Percentiles rank a stretch among this genome's conserved stretches.
Conservation (phyloP, 1,139 yeast species). For the Yamadazyma atmosphaerica region DNA sequence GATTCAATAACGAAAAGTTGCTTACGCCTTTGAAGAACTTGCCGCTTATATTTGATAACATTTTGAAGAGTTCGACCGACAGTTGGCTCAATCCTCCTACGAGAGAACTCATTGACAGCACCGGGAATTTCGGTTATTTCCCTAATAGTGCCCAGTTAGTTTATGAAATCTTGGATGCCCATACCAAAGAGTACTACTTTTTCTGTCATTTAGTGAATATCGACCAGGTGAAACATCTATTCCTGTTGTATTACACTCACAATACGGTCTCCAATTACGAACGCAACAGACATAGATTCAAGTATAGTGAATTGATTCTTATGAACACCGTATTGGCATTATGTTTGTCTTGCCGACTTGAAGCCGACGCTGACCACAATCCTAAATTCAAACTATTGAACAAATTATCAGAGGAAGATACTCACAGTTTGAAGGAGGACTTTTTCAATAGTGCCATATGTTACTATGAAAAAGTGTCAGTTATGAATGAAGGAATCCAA, state of each 20-base stretch:
- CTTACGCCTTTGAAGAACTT: slow-evolving; percentile 33
- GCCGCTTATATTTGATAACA: slow-evolving; percentile 27
- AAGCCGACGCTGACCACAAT: too few species aligned
- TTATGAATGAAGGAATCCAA: slow-evolving; percentile 50
- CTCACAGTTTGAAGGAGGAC: slow-evolving; percentile 22
- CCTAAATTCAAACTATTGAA: slow-evolving; percentile 8
- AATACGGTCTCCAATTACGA: slow-evolving; percentile 1
- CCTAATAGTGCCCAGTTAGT: slow-evolving; percentile 27
- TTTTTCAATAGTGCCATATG: slow-evolving; percentile 38
- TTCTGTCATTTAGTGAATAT: slow-evolving; percentile 17
- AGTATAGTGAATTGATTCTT: slow-evolving; percentile 30
- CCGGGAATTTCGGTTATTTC: slow-evolving; percentile 28
- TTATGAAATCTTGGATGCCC: slow-evolving; percentile 26
- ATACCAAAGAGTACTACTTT: slow-evolving; percentile 18
- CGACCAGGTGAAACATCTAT: slow-evolving; percentile 19
- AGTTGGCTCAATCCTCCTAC: slow-evolving; percentile 37
- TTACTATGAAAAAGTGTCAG: slow-evolving; percentile 48
- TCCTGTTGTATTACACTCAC: slow-evolving; percentile 22
- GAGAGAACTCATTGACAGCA: slow-evolving; percentile 19
- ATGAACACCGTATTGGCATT: slow-evolving; percentile 29
- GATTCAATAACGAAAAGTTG: slow-evolving; percentile 25
- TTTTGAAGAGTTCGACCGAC: slow-evolving; percentile 20
- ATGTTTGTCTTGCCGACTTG: slow-evolving; percentile 28
- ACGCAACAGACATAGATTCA: slow-evolving; percentile 13
- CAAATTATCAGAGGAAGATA: slow-evolving; percentile 10